These are phyloP conservation scores for Colletotrichum sansevieriae DNA, from an alignment of 2,329 filamentous ascomycete genomes.

Conservation along the genomic window DNA sequence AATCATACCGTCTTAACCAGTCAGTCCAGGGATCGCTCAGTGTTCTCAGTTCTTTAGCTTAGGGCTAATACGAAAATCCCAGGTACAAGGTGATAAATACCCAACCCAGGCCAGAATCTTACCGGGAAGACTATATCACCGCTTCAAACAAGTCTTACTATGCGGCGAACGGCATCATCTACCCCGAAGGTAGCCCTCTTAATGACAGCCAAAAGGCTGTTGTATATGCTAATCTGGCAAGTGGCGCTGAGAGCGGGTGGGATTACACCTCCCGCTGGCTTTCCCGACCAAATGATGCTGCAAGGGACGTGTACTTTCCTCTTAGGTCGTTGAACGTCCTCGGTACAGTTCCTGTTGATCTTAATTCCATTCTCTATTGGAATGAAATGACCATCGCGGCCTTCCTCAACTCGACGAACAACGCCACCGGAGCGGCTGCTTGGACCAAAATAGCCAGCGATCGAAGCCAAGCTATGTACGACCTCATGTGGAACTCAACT, in stretches of 20 bases:
- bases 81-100: slow-evolving; percentile 73
- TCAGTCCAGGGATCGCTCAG: slow-evolving; percentile 49
- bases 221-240: slow-evolving; percentile 73
- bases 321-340: slow-evolving; percentile 72
- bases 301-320: slow-evolving; percentile 73
- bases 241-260: slow-evolving; percentile 75
- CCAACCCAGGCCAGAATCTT: slow-evolving; percentile 76
- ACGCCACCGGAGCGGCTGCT: slow-evolving; percentile 60
- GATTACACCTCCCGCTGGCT: slow-evolving; percentile 74
- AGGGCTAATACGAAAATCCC: neutral
- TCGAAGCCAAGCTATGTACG: slow-evolving; percentile 72
- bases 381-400: slow-evolving; percentile 71
- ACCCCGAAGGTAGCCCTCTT: slow-evolving; percentile 63
- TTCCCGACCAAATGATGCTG: slow-evolving; percentile 68
- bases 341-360: slow-evolving; percentile 72
- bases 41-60: no score
- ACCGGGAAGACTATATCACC: slow-evolving; percentile 73
- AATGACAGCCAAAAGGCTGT: slow-evolving; percentile 64
- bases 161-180: slow-evolving; percentile 68
- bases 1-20: slow-evolving; percentile 68
- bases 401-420: slow-evolving; percentile 66
- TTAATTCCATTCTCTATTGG: slow-evolving; percentile 77
- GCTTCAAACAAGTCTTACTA: slow-evolving; percentile 76
- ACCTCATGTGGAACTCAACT: slow-evolving; percentile 74
- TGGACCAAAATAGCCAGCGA: slow-evolving; percentile 64